Percentiles rank a stretch among this genome's conserved stretches.
These are phyloP conservation scores for Nosema muscidifuracis DNA, from an alignment of 371 early-diverging fungal genomes.

Conservation along the genomic window DNA sequence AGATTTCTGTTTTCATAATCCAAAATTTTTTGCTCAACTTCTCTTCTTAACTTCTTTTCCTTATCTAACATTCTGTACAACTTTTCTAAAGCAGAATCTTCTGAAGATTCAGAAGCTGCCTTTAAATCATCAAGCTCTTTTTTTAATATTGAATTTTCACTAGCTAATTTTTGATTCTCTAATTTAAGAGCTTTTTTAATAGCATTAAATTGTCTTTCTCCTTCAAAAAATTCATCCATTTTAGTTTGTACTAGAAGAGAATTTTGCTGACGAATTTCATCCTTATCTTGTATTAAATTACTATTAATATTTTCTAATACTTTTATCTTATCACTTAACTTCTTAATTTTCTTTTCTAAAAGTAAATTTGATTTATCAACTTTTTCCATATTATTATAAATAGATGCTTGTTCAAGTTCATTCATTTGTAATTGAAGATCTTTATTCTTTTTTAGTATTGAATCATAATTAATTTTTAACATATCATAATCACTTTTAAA, in stretches of 20 bases:
- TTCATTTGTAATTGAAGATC: conserved; percentile 12
- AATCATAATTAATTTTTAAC: neutral
- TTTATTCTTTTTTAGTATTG: neutral
- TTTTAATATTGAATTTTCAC: conserved; percentile 17
- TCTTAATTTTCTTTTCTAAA: conserved; percentile 16
- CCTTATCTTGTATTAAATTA: conserved; percentile 64
- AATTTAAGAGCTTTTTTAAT: conserved; percentile 40
- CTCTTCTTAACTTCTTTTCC: conserved; percentile 34
- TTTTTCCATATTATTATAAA: neutral
- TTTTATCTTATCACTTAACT: conserved; percentile 32
- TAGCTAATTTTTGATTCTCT: conserved; percentile 34
- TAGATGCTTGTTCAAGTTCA: neutral
- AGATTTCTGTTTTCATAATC: conserved; percentile 23
- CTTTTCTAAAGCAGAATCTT: conserved; percentile 29
- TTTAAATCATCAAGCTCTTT: conserved; percentile 18
- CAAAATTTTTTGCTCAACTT: conserved; percentile 16
- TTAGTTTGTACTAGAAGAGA: conserved; percentile 42
- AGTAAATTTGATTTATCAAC: neutral
- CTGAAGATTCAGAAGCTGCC: neutral
- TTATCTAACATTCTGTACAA: conserved; percentile 26
- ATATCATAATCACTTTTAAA: neutral
- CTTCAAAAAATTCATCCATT: conserved; percentile 47
- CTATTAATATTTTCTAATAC: conserved; percentile 66
- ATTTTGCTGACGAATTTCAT: conserved; percentile 46
- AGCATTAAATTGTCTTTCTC: conserved; percentile 26